Evolutionary conservation across 345 rosid species (phyloP).

Genomic region (Pseudoturritis turrita): DNA sequence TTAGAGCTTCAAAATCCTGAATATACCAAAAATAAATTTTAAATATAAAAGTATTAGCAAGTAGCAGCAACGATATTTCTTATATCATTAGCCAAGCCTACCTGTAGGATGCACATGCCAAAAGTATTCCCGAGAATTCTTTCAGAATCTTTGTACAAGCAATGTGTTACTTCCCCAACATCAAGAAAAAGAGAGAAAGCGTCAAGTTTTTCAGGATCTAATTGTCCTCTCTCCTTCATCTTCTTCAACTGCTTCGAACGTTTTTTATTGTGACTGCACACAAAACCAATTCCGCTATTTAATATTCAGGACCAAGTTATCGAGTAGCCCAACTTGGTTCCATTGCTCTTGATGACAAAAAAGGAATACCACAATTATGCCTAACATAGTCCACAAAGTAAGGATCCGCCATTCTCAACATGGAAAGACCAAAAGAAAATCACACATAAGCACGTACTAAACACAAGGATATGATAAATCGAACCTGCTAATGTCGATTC

Average conservation of each 20-base stretch:
- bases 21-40: background rate
- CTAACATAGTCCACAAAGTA: background rate
- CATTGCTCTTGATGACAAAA: background rate
- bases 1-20: slow-evolving; percentile 96
- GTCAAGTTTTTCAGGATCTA: slow-evolving; percentile 94
- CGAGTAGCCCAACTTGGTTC: background rate
- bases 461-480: slow-evolving; percentile 4
- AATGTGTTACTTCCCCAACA: slow-evolving; percentile 72
- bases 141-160: slow-evolving; percentile 88
- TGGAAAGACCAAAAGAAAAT: background rate
- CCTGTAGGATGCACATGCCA: slow-evolving; percentile 97
- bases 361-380: background rate
- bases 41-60: background rate
- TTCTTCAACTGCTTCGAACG: slow-evolving; percentile 87
- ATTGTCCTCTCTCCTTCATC: slow-evolving; percentile 77
- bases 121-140: slow-evolving; percentile 90
- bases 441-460: background rate
- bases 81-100: slow-evolving; percentile 1
- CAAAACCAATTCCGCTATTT: slow-evolving; percentile 11
- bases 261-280: slow-evolving; percentile 80
- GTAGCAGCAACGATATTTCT: background rate
- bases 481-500: slow-evolving; percentile 96
- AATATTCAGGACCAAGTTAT: background rate
- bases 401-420: background rate
- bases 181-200: slow-evolving; percentile 87